These are phyloP conservation scores for Trichophyton rubrum DNA, from an alignment of 2,329 filamentous ascomycete species.

Conservation along the genomic window DNA sequence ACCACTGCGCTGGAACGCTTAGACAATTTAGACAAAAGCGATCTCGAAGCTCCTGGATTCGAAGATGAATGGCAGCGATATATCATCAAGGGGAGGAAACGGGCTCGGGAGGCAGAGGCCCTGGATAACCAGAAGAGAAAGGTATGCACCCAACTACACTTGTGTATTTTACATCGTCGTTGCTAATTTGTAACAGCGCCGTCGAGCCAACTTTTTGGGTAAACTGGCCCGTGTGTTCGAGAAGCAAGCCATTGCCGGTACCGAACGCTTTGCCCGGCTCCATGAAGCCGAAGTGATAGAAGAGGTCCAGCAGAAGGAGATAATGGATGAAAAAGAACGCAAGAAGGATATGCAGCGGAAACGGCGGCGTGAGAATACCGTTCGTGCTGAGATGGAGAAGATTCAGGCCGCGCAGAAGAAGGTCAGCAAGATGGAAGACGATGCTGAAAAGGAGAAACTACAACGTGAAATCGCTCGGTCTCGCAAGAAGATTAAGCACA, in stretches of 20 bases:
- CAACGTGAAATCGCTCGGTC: constrained; percentile 77
- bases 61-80: constrained; percentile 43
- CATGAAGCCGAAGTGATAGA: constrained; percentile 71
- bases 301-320: constrained; percentile 78
- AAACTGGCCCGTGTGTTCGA: constrained; percentile 48
- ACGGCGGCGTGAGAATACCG: constrained; percentile 83
- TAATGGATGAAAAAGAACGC: constrained; percentile 91
- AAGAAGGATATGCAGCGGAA: constrained; percentile 99
- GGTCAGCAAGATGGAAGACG: constrained; percentile 66
- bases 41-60: constrained; percentile 43
- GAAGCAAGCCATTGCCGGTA: constrained; percentile 57
- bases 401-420: constrained; percentile 66
- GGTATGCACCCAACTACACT: constrained; percentile 34
- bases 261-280: constrained; percentile 60
- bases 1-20: constrained; percentile 51
- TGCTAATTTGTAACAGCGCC: constrained; percentile 37
- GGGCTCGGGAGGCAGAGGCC: constrained; percentile 52
- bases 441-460: constrained; percentile 67
- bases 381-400: constrained; percentile 76
- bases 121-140: constrained; percentile 54
- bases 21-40: constrained; percentile 44
- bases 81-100: constrained; percentile 48
- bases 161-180: neutral
- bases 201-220: constrained; percentile 44
- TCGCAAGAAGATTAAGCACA: constrained; percentile 85